Percentiles rank a stretch among this genome's conserved stretches.
These are phyloP conservation scores for Aureobasidium subglaciale DNA, from an alignment of 2,329 filamentous ascomycete genomes.

Conservation along the genomic window DNA sequence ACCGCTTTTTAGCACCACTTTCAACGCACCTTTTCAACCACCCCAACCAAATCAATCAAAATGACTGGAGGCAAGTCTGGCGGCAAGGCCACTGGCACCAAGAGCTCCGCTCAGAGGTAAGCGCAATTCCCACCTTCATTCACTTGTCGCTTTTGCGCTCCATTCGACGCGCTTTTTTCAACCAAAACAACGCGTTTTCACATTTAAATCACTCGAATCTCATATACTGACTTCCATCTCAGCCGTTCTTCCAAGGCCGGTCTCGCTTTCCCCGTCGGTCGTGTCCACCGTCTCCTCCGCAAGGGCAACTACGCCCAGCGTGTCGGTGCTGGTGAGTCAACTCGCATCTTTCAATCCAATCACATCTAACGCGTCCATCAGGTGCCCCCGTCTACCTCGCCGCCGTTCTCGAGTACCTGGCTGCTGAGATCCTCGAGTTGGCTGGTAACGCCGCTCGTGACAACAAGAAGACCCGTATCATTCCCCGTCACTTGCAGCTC, in stretches of 20 bases:
- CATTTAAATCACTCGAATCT: conserved; percentile 16
- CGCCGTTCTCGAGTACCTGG: conserved; percentile 95
- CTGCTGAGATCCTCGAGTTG: conserved; percentile 97
- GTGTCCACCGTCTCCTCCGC: conserved; percentile 97
- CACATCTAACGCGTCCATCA: conserved; percentile 29
- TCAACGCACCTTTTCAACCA: conserved; percentile 24
- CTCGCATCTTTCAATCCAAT: conserved; percentile 12
- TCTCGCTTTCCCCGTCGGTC: conserved; percentile 96
- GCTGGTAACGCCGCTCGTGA: conserved; percentile 97
- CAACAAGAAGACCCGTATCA: conserved; percentile 99
- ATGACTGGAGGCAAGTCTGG: conserved; percentile 99
- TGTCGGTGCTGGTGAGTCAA: conserved; percentile 77
- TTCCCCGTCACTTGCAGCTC: conserved; percentile 95
- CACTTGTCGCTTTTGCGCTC: conserved; percentile 18
- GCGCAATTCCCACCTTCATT: conserved; percentile 36
- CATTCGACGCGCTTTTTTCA: conserved; percentile 37
- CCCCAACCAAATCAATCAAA: conserved; percentile 55
- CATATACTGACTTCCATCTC: conserved; percentile 36
- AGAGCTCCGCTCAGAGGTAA: conserved; percentile 95
- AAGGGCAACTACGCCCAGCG: conserved; percentile 99
- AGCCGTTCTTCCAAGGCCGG: conserved; percentile 99
- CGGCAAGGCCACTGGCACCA: conserved; percentile 98
- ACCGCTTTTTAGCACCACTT: conserved; percentile 19
- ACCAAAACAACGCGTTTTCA: conserved; percentile 25
- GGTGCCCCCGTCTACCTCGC: conserved; percentile 92